These are phyloP conservation scores for Thelephora ganbajun DNA, from an alignment of 768 basidiomycete species.

Conservation along the genomic window DNA sequence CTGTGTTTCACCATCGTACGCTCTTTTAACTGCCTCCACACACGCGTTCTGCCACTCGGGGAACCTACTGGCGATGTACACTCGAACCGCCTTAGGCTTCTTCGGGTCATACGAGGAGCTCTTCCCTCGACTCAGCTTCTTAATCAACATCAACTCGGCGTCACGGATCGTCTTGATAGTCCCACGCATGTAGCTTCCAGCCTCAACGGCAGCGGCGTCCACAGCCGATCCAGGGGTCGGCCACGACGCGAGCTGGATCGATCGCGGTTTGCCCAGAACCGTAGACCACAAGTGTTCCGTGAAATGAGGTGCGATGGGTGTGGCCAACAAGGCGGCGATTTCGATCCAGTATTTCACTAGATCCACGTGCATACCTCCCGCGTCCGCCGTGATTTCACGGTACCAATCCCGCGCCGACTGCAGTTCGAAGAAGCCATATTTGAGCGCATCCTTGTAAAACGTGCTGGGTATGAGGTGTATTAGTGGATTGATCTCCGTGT, in stretches of 20 bases:
- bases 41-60: slow-evolving; percentile 89
- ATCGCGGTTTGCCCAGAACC: slow-evolving; percentile 57
- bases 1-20: slow-evolving; percentile 41
- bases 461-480: slow-evolving; percentile 34
- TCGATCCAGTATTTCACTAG: slow-evolving; percentile 81
- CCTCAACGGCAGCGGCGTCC: slow-evolving; percentile 55
- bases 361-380: slow-evolving; percentile 77
- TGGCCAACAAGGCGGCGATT: slow-evolving; percentile 61
- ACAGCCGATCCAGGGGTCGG: slow-evolving; percentile 50
- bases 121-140: slow-evolving; percentile 70
- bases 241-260: slow-evolving; percentile 77
- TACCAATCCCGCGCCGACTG: slow-evolving; percentile 92
- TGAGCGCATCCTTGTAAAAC: slow-evolving; percentile 91
- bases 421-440: slow-evolving; percentile 91
- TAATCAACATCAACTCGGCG: slow-evolving; percentile 65
- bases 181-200: slow-evolving; percentile 74
- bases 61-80: slow-evolving; percentile 86
- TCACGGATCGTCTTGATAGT: slow-evolving; percentile 89
- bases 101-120: slow-evolving; percentile 64
- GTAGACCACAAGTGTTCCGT: slow-evolving; percentile 81
- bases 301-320: slow-evolving; percentile 88
- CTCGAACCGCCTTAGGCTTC: slow-evolving; percentile 67
- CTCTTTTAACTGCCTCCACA: slow-evolving; percentile 59
- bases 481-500: not conserved
- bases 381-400: slow-evolving; percentile 77